Base-by-base conservation (phyloP, 768 basidiomycete genomes). In the Mrakia frigida region DNA sequence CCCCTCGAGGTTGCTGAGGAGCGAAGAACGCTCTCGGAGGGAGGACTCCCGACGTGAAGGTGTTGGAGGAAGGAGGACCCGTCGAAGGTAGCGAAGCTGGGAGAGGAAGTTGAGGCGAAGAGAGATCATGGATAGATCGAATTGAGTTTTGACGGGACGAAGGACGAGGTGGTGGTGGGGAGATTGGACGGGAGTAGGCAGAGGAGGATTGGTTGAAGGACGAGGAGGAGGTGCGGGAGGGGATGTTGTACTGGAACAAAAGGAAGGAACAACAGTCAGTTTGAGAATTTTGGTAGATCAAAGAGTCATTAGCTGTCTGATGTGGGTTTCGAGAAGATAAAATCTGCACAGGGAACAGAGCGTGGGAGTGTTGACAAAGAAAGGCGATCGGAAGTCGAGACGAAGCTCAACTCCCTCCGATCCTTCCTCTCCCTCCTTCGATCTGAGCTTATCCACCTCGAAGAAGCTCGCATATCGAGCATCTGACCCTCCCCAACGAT, bases 11-110 rank as follows among this genome's bases (percentile, higher is more conserved):
- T 50, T 41, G 37, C 52, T 77, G 76, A 35, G 76, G 76, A 6
- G 76, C 70, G 60, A 77, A 77, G 76, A 77, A 77, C 25, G 33
- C 76, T 28, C 76, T 25, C 0, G 70, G 56, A 39, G 76, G 76
- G 5, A 77, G 71, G 31, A 77, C 67, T 11, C 70, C 70, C 21
- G 70, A 65, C 0, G 76, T 77, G 70, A 77, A 77, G n/a, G 74
- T 68, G 59, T 56, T 65, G 73, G 41, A 46, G 73, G 41, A 16
- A 6, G 33, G 39, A 6, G 33, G 39, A 3, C 28, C 11, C 6
- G 56, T 16, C 6, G 14, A 31, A 16, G 28, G 18, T 0, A 65
- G 65, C 9, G n/a, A 21, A 7, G 46, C 23, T 41, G 33, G 28
- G 6, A 60, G 28, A 16, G 39, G 37, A 23, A 39, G 35, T n/a